phyloP scores from a whole-genome alignment of 192 early-diverging fungal genomes.

The Coemansia sp. region DNA sequence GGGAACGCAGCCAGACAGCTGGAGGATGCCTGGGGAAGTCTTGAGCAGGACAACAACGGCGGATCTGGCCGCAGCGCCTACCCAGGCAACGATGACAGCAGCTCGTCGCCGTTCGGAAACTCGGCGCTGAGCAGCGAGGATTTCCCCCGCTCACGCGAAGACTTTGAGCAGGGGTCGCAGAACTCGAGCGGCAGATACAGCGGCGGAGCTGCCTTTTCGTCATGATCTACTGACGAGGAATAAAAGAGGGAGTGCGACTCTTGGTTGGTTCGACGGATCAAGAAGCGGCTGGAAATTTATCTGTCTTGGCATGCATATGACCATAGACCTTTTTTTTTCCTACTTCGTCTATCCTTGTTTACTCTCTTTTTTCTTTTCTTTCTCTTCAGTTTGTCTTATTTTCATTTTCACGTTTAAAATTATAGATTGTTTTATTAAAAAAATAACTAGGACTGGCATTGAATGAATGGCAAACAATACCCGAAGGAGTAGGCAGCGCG shows the following conservation, averaged over 20 bases:
- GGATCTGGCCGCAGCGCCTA: background rate
- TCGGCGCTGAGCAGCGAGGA: conserved; percentile 20
- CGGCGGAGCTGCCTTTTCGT: conserved; percentile 8
- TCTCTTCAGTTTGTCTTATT: background rate
- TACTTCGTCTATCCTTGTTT: background rate
- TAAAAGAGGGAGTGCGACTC: background rate
- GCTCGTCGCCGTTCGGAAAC: background rate
- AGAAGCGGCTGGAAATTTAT: background rate
- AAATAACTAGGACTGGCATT: background rate
- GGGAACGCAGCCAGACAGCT: conserved; percentile 8
- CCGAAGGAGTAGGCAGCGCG: background rate
- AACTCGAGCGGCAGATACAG: conserved; percentile 10
- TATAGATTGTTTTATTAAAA: background rate
- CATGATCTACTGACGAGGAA: background rate
- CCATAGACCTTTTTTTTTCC: background rate
- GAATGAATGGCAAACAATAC: conserved; percentile 3
- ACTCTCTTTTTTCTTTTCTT: background rate
- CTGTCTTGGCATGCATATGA: background rate
- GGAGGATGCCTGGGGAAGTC: conserved; percentile 22
- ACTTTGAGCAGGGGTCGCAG: conserved; percentile 17
- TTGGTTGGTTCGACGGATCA: background rate
- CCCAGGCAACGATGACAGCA: background rate
- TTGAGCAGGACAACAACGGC: conserved; percentile 4
- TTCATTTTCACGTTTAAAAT: background rate
- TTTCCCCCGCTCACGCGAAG: conserved; percentile 38